Evolutionary conservation across 2,329 filamentous ascomycete species (phyloP).

Genomic region (Aspergillus luchuensis): DNA sequence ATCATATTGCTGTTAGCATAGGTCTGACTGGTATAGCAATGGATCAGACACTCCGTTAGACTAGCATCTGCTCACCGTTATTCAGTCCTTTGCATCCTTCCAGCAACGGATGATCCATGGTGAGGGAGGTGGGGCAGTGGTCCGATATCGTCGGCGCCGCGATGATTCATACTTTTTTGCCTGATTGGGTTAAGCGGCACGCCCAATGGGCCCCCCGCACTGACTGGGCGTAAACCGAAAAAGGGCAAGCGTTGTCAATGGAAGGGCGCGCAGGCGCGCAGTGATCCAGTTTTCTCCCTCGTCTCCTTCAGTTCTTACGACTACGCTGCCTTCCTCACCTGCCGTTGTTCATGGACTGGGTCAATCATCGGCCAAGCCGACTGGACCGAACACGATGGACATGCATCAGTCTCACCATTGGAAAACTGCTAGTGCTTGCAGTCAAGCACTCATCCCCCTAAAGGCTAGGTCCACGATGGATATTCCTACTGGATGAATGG

Average conservation of each 20-base stretch:
- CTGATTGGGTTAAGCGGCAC: background rate
- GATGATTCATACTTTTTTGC: conserved; percentile 5
- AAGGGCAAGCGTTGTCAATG: background rate
- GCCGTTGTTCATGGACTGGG: background rate
- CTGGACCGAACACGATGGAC: background rate
- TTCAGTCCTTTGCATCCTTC: background rate
- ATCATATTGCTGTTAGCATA: no score
- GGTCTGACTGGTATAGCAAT: no score
- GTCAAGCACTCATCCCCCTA: background rate
- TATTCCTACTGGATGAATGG: background rate
- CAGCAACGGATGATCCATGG: background rate
- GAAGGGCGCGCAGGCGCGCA: conserved; percentile 8
- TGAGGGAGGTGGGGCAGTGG: background rate
- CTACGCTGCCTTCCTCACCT: conserved; percentile 2
- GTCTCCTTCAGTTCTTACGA: background rate
- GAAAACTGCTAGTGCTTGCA: background rate
- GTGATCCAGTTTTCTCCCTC: conserved; percentile 5
- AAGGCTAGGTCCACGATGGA: background rate
- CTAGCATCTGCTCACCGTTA: no score
- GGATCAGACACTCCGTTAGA: no score
- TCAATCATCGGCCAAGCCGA: background rate
- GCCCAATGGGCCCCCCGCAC: background rate
- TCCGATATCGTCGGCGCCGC: conserved; percentile 3
- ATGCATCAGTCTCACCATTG: conserved; percentile 1
- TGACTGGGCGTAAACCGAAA: background rate